Conservation (phyloP, 2,329 filamentous ascomycete genomes). For the Nothopassalora personata region DNA sequence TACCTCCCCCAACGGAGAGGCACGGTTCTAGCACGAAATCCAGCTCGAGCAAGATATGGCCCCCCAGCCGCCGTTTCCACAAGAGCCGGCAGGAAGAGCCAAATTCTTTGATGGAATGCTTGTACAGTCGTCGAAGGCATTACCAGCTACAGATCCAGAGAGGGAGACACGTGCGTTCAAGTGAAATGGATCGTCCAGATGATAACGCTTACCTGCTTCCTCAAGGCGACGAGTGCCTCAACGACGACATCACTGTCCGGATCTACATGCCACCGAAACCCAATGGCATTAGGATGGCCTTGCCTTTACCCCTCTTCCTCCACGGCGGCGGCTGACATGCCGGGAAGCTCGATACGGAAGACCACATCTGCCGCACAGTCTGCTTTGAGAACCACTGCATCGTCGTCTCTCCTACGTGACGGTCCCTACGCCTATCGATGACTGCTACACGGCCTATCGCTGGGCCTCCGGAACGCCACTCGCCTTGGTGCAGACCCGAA, state of each 20-base stretch:
- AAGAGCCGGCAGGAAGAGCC: background rate
- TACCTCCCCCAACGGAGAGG: too few species aligned
- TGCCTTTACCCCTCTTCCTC: constrained; percentile 33
- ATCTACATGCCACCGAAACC: constrained; percentile 14
- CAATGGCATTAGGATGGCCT: constrained; percentile 9
- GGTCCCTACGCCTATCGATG: constrained; percentile 29
- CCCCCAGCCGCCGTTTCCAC: background rate
- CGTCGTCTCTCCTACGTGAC: constrained; percentile 24
- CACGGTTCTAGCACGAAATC: background rate
- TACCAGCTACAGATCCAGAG: background rate
- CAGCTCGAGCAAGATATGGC: constrained; percentile 8
- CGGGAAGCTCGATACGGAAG: constrained; percentile 35
- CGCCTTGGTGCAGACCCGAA: constrained; percentile 8
- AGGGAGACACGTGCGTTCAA: background rate
- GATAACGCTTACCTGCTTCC: background rate
- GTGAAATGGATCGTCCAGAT: background rate
- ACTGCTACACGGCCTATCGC: constrained; percentile 14
- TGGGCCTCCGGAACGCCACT: too few species aligned
- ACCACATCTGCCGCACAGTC: constrained; percentile 32
- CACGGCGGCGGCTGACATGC: constrained; percentile 36
- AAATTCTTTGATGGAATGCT: background rate
- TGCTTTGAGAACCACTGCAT: constrained; percentile 29
- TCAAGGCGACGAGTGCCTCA: constrained; percentile 10
- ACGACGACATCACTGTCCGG: constrained; percentile 7
- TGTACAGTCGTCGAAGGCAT: background rate